Evolutionary conservation across 1,284 basidiomycete species (phyloP), one percentile per base, ranked within the genome.

Genomic region (Puccinia hordei): DNA sequence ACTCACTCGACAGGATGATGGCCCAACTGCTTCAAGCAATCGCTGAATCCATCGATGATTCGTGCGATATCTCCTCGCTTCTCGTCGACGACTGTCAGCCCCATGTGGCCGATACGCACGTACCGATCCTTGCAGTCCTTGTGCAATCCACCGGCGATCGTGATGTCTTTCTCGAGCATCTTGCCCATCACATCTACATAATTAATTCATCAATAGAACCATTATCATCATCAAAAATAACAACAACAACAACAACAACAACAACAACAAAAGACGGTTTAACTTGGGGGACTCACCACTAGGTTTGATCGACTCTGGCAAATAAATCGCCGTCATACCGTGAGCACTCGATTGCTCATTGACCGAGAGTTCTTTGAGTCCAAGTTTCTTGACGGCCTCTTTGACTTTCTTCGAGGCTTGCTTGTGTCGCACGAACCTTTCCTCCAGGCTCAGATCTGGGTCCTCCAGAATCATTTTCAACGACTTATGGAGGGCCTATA

Each of bases 121-220:
- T 84, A 83, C 87, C 83, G 84, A 90, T 93, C 92, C 88, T 94
- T 97, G 87, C 93, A 91, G 53, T 89, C 90, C 83, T 92, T 90
- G 87, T 98, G 93, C 82, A 99, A 87, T 35, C 96, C 96, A 66
- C 92, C 95, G 49, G 96, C 94, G 59, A 94, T 90, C 55, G 98
- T 89, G 80, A 99, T 88, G 72, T 90, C 91, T 83, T 89, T 90
- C 84, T 89, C 88, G 38, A 87, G 87, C 59, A 95, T 87, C 73
- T 90, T 83, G 41, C 83, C 82, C 78, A 83, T 81, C 71, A 83
- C 81, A 49, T 84, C 82, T 82, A 33, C 27, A 24, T n/a, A 41
- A 30, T 12, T 17, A 44, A 51, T 30, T 1, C 15, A 41, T 41
- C 38, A 12, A 41, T 35, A 24, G 24, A 68, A 38, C 38, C 13